phyloP scores from a whole-genome alignment of 2,329 filamentous ascomycete species.

The Didymella pomorum region DNA sequence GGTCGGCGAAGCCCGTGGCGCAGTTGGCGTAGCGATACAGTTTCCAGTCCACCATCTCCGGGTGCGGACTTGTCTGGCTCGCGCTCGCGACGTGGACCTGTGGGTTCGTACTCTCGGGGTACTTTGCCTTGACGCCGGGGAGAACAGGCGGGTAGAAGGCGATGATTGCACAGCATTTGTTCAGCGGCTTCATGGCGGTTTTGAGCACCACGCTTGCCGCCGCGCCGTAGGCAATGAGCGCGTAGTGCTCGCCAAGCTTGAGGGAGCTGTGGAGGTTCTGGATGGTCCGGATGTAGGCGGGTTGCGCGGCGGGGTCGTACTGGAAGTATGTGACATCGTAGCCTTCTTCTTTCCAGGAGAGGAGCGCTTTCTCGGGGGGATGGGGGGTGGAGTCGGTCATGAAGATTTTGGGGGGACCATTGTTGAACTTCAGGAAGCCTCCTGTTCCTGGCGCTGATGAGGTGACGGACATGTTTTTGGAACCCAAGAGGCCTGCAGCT shows the following conservation, averaged over 20 bases:
- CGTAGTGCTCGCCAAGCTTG: slow-evolving; percentile 49
- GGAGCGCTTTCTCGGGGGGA: slow-evolving; percentile 50
- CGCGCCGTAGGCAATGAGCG: slow-evolving; percentile 51
- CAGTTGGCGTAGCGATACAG: slow-evolving; percentile 52
- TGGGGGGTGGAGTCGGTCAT: slow-evolving; percentile 51
- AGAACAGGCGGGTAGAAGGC: slow-evolving; percentile 55
- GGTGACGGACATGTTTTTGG: slow-evolving; percentile 38
- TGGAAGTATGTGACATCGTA: slow-evolving; percentile 54
- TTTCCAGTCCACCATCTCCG: slow-evolving; percentile 49
- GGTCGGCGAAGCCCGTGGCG: slow-evolving; percentile 54
- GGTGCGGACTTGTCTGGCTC: slow-evolving; percentile 42
- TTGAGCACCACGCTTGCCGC: slow-evolving; percentile 54
- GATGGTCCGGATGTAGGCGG: slow-evolving; percentile 45
- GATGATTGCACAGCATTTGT: slow-evolving; percentile 52
- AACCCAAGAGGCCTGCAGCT: neutral
- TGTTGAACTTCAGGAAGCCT: slow-evolving; percentile 51
- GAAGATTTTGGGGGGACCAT: slow-evolving; percentile 48
- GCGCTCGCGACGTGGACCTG: slow-evolving; percentile 53
- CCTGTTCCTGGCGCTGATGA: slow-evolving; percentile 35
- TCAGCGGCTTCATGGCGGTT: slow-evolving; percentile 51
- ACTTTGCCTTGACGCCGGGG: slow-evolving; percentile 49
- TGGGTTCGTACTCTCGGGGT: slow-evolving; percentile 49
- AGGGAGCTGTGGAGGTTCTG: slow-evolving; percentile 51
- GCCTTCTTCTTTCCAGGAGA: slow-evolving; percentile 54
- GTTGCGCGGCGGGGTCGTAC: slow-evolving; percentile 34